These are phyloP conservation scores for Cercospora canescens DNA, from an alignment of 2,329 filamentous ascomycete genomes.

Conservation along the genomic window DNA sequence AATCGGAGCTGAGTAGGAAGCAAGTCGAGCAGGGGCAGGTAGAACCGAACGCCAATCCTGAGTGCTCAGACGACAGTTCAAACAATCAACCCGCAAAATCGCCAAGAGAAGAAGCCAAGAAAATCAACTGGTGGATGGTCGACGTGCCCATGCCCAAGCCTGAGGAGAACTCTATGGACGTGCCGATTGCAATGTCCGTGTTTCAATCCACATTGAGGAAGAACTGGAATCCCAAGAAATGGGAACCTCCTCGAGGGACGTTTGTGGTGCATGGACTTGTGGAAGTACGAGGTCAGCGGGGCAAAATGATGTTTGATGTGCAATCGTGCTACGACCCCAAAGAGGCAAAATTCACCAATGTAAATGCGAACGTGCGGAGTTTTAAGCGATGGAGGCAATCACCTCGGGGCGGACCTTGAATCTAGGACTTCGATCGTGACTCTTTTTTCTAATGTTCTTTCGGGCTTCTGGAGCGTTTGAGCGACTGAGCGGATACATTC, in stretches of 20 bases:
- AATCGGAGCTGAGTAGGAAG: conserved; percentile 20
- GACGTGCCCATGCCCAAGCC: conserved; percentile 26
- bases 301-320: conserved; percentile 47
- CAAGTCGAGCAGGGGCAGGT: conserved; percentile 25
- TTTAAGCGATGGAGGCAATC: conserved; percentile 39
- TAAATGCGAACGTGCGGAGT: conserved; percentile 32
- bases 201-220: conserved; percentile 30
- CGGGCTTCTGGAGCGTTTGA: conserved; percentile 17
- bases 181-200: conserved; percentile 33
- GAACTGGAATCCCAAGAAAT: conserved; percentile 35
- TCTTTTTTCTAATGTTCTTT: background rate
- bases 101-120: conserved; percentile 16
- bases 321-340: conserved; percentile 48
- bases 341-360: conserved; percentile 37
- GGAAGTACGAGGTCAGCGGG: conserved; percentile 46
- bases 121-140: conserved; percentile 27
- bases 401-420: conserved; percentile 42
- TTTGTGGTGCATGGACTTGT: conserved; percentile 48
- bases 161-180: conserved; percentile 22
- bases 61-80: conserved; percentile 10
- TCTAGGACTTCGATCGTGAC: background rate
- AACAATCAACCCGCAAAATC: conserved; percentile 1
- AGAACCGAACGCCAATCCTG: conserved; percentile 21
- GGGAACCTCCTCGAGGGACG: conserved; percentile 45
- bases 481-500: conserved; percentile 8